A percentile compares a stretch with the other conserved stretches of the same genome.
Evolutionary conservation across 345 rosid species (phyloP).

Genomic region (Lepidium africanum): DNA sequence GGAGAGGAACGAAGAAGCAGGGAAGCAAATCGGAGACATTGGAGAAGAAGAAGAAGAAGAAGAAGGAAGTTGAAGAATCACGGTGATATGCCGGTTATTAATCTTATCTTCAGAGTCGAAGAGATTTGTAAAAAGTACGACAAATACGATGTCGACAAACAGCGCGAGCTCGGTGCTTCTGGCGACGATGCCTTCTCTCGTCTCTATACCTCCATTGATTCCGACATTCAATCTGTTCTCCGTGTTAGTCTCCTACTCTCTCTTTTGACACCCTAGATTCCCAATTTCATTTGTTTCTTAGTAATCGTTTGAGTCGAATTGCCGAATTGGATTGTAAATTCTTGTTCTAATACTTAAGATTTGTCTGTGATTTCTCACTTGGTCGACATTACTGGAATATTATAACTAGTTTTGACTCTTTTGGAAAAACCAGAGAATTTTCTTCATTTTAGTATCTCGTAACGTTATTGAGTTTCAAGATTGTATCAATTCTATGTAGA

Average conservation of each 20-base stretch:
- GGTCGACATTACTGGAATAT: no score
- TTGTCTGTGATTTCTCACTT: no score
- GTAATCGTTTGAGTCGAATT: not conserved
- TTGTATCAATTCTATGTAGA: constrained; percentile 29
- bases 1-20: not conserved
- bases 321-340: not conserved
- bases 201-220: constrained; percentile 42
- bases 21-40: not conserved
- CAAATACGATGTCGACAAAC: constrained; percentile 66
- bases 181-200: constrained; percentile 73
- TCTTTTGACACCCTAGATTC: not conserved
- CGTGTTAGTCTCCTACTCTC: constrained; percentile 22
- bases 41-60: not conserved
- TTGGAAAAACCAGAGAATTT: not conserved
- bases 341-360: no score
- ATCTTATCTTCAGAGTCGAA: constrained; percentile 63
- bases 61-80: not conserved
- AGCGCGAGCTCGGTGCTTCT: constrained; percentile 42
- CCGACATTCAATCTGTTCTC: constrained; percentile 46
- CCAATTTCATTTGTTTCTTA: not conserved
- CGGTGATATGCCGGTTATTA: constrained; percentile 50
- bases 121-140: constrained; percentile 79
- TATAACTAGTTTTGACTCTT: no score
- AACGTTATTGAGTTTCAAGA: not conserved
- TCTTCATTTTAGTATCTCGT: not conserved